These are phyloP conservation scores for Umbilicus rupestris DNA, from an alignment of 164 flowering plant species.

Conservation along the genomic window DNA sequence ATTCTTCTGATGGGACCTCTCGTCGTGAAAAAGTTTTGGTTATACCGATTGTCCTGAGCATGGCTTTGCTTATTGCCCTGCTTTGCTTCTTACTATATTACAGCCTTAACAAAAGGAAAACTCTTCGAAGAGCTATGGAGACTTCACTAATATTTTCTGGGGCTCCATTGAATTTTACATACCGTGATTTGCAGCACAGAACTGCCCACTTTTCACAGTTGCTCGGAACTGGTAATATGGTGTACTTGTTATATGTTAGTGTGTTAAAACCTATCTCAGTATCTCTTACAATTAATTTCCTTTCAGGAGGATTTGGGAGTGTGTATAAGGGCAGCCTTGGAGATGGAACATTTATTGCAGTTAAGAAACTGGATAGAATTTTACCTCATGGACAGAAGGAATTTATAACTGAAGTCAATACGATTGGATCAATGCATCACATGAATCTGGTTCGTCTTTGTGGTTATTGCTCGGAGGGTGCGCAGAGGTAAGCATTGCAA, in stretches of 20 bases:
- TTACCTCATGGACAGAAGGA: slow-evolving; percentile 90
- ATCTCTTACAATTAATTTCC: background rate
- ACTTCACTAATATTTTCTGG: slow-evolving; percentile 45
- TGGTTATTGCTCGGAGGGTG: slow-evolving; percentile 84
- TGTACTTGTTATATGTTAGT: background rate
- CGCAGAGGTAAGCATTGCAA: slow-evolving; percentile 55
- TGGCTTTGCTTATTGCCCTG: slow-evolving; percentile 41
- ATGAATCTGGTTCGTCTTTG: slow-evolving; percentile 88
- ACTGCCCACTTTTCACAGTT: slow-evolving; percentile 45
- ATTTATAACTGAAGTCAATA: slow-evolving; percentile 81
- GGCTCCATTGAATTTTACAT: slow-evolving; percentile 59
- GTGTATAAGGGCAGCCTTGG: slow-evolving; percentile 74
- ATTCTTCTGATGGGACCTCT: slow-evolving; percentile 1
- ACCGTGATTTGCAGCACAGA: slow-evolving; percentile 54
- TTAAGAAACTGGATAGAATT: slow-evolving; percentile 72
- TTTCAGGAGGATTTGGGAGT: slow-evolving; percentile 83
- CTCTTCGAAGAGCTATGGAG: slow-evolving; percentile 31
- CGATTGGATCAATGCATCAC: slow-evolving; percentile 95
- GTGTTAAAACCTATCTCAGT: background rate
- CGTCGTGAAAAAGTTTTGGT: slow-evolving; percentile 35
- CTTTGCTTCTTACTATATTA: slow-evolving; percentile 46
- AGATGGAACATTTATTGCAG: slow-evolving; percentile 77
- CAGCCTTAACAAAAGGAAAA: slow-evolving; percentile 32
- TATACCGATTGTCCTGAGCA: slow-evolving; percentile 54
- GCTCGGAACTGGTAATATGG: slow-evolving; percentile 60